Base-by-base conservation (phyloP, 2,329 filamentous ascomycete species). In the Fusarium continuum region DNA sequence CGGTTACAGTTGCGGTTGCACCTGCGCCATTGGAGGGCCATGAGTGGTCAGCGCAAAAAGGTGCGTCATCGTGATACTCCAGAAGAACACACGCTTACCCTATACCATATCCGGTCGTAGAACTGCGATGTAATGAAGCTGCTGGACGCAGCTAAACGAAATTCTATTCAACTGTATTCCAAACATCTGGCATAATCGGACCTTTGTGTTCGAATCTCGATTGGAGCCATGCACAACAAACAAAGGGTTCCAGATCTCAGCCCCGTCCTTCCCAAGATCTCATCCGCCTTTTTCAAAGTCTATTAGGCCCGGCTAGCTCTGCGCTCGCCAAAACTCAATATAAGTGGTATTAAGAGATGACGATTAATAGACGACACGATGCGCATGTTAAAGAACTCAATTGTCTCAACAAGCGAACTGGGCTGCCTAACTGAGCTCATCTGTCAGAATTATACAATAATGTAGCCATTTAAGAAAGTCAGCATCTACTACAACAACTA, bases 1-100 rank as follows among this genome's bases (percentile, higher is more conserved):
- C 26, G 43, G 45, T 40, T 9, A 23, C 62, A 65, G 61, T 29
- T 54, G 52, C 26, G 43, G 45, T 40, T 9, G 26, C 62, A 65
- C 62, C 61, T 65, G 62, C 47, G 4, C 11, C 16, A 52, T 20
- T 28, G n/a, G 28, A 46, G 26, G 34, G 29, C 8, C 29, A 7
- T 46, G 57, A 65, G 19, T 65, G 62, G 62, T 48, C 57, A 45
- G 34, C 32, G 35, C 9, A 10, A n/a, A 44, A 56, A 32, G 41
- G n/a, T n/a, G n/a, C 32, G 39, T 32, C 22, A 47, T 58, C 22
- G 23, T 55, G 46, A 5, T 22, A 54, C 47, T 38, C 46, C 43
- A 25, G 35, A 50, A n/a, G n/a, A n/a, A n/a, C n/a, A n/a, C n/a
- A n/a, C n/a, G 4, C 3, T 13, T 65, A 65, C 62, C 62, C 62